Conservation (phyloP, 768 basidiomycete genomes). For the Mycena chlorophos region DNA sequence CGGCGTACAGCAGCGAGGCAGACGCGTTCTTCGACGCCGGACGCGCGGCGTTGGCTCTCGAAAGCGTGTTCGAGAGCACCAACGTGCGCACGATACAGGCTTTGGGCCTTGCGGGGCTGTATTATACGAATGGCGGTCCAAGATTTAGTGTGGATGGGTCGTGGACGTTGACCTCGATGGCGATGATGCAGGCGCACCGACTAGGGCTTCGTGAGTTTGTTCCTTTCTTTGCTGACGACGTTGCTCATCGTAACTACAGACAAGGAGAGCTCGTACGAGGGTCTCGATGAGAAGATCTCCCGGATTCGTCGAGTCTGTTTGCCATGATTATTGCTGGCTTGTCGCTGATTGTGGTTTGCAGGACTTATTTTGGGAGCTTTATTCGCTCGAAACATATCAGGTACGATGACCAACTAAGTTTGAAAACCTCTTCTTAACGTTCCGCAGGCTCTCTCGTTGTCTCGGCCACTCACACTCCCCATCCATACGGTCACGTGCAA, state of each 20-base stretch:
- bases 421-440: background rate
- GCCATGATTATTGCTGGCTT: background rate
- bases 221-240: background rate
- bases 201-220: constrained; percentile 21
- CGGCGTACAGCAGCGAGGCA: constrained; percentile 26
- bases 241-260: background rate
- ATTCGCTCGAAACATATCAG: background rate
- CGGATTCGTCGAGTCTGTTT: background rate
- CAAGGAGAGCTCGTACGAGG: background rate
- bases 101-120: constrained; percentile 13
- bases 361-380: constrained; percentile 2
- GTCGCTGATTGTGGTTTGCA: background rate
- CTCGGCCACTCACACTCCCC: background rate
- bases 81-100: constrained; percentile 19
- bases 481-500: background rate
- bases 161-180: constrained; percentile 33
- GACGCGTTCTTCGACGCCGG: constrained; percentile 18
- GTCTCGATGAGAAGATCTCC: background rate
- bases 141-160: constrained; percentile 32
- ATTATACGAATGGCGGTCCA: constrained; percentile 8
- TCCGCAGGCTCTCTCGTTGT: background rate
- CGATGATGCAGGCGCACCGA: constrained; percentile 36
- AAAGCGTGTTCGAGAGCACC: constrained; percentile 5
- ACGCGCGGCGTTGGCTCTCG: constrained; percentile 13
- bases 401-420: background rate